Base-by-base conservation (phyloP, 169 alveolate species). In the Blepharisma undulans region DNA sequence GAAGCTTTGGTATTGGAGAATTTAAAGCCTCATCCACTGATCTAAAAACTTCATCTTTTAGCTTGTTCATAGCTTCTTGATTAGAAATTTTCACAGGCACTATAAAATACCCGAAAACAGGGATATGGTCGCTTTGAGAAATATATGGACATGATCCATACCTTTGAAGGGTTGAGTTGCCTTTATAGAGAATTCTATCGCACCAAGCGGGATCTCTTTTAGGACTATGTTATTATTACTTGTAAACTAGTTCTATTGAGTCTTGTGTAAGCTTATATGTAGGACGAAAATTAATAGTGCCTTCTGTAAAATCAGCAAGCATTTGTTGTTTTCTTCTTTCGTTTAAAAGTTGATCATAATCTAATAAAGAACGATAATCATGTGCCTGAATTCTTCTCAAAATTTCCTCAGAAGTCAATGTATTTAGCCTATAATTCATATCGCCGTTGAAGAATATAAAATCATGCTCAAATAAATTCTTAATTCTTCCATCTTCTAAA, bases 131-230 rank as follows among this genome's bases (percentile, higher is more conserved):
- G n/a, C 84, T 71, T 71, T 86, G 84, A 48, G 12, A 19, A 7
- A 27, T 25, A 27, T 71, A 25, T 18, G 29, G 16, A 86, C 61
- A 25, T 14, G 19, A 12, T 19, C 36, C 48, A 25, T 86, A 86
- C 14, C 27, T 33, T 14, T 10, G 5, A 6, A 71, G 7, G 5
- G n/a, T 18, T 2, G 32, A 66, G 1, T 60, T 27, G 6, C 91
- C 91, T 27, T 32, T 60, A 8, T 27, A 86, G 0, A 86, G 29
- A 71, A 98, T 95, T 91, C 99, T 92, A 94, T 97, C 99, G 76
- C 98, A 96, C 98, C 99, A 98, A 0, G 99, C 97, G 25, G 99
- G 99, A 2, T 96, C 94, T 91, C 99, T 97, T 94, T 91, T n/a
- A n/a, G n/a, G n/a, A n/a, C n/a, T n/a, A n/a, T n/a, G n/a, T n/a